Base-by-base conservation (phyloP, 208 protist species). In the Crithidia sp. region DNA sequence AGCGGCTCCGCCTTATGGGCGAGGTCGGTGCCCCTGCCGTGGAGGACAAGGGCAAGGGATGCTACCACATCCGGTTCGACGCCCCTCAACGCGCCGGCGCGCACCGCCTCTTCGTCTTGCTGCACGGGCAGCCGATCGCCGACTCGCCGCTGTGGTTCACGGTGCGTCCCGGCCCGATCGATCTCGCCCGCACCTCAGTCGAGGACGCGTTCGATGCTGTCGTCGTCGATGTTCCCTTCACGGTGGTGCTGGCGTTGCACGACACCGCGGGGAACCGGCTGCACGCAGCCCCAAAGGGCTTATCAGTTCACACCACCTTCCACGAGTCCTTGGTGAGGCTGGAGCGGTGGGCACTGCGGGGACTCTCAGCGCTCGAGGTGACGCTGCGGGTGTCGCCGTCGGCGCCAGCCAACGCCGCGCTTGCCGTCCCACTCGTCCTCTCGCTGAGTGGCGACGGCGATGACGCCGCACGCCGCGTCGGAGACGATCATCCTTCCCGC, bases 101-200 rank as follows among this genome's bases (percentile, higher is more conserved):
- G 37, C 76, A 90, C 67, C 65, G 79, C 49, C 76, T 92, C 59
- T 80, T 91, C 54, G 73, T 91, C 45, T 67, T 89, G 6, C 69
- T 92, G 57, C 81, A 86, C 59, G 90, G 85, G 2, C 82, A 92
- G 67, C 90, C 81, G 19, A 64, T 95, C 10, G 77, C 88, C 12
- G 82, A 89, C 69, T 92, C 87, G 4, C 90, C 90, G 59, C 64
- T 95, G 67, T 61, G 45, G 37, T 70, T 90, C 56, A 63, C 67
- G n/a, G 86, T 95, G 16, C 67, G 67, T 5, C 77, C 90, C 0
- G 79, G 67, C 8, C 45, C 36, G 4, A 72, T 87, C 7, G 70
- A 83, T 10, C 71, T 92, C 9, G 45, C 50, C 4, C 61, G 70
- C 40, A 92, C 86, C 16, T 56, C 53, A 36, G 65, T 87, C 40